Conservation (phyloP, 805 yeast genomes). For the Ogataea paradorogensis region DNA sequence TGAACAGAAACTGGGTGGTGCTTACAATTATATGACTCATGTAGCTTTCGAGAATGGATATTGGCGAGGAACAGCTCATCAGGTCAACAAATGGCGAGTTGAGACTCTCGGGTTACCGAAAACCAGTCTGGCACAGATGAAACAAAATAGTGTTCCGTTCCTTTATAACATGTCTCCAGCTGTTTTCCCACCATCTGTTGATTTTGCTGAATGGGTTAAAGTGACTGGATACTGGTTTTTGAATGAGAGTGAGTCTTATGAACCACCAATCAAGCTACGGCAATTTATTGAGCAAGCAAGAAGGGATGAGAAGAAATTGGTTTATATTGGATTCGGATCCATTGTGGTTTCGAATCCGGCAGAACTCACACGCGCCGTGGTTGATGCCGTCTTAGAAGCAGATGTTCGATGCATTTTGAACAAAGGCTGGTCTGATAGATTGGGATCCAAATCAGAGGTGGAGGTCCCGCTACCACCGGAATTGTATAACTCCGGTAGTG, state of each 20-base stretch:
- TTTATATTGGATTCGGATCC: conserved; percentile 94
- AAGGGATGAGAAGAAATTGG: conserved; percentile 61
- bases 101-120: conserved; percentile 59
- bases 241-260: conserved; percentile 48
- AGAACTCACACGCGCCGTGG: conserved; percentile 71
- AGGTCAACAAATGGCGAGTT: conserved; percentile 84
- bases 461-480: conserved; percentile 60
- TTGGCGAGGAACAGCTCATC: conserved; percentile 89
- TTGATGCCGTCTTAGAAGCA: conserved; percentile 73
- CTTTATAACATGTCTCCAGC: conserved; percentile 85
- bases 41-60: conserved; percentile 89
- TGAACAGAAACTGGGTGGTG: conserved; percentile 88
- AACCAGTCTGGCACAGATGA: conserved; percentile 68
- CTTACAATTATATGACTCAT: conserved; percentile 88
- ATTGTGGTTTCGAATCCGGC: conserved; percentile 85
- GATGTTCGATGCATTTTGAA: conserved; percentile 85
- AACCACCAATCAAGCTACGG: conserved; percentile 57
- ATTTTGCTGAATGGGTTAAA: conserved; percentile 91
- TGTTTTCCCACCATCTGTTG: conserved; percentile 88
- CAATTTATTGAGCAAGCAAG: conserved; percentile 64
- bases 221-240: conserved; percentile 96
- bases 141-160: conserved; percentile 80
- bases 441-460: conserved; percentile 37
- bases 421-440: conserved; percentile 92
- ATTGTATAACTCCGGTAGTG: conserved; percentile 64